Evolutionary conservation across 1,139 yeast species (phyloP).

Genomic region (Kodamaea ohmeri): DNA sequence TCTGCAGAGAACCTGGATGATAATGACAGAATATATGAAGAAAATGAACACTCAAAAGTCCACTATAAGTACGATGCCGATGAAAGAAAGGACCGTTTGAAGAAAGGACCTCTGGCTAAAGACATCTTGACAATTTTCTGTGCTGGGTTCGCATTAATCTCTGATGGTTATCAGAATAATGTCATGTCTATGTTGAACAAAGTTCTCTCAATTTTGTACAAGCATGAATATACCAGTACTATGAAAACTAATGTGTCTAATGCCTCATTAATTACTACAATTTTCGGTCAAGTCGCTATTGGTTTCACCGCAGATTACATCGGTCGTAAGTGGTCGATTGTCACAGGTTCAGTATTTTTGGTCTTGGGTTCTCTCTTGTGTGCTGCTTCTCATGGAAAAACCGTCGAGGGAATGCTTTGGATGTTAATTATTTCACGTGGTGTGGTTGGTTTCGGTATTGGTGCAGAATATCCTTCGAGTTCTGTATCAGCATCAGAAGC

Average conservation of each 20-base stretch:
- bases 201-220: constrained; percentile 46
- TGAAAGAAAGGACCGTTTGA: constrained; percentile 31
- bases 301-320: constrained; percentile 57
- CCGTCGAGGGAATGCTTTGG: constrained; percentile 64
- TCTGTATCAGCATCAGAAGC: constrained; percentile 71
- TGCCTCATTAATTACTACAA: constrained; percentile 56
- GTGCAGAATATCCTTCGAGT: constrained; percentile 75
- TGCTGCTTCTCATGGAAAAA: constrained; percentile 55
- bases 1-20: constrained; percentile 3
- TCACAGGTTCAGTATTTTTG: constrained; percentile 51
- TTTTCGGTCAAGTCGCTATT: constrained; percentile 54
- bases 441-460: constrained; percentile 70
- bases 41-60: constrained; percentile 2
- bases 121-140: constrained; percentile 46
- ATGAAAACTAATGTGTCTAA: constrained; percentile 59
- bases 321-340: constrained; percentile 59
- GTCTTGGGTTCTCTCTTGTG: constrained; percentile 56
- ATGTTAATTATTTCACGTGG: constrained; percentile 69
- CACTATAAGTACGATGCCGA: constrained; percentile 32
- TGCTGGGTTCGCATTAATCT: constrained; percentile 58
- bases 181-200: constrained; percentile 59
- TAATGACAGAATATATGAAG: neutral
- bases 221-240: constrained; percentile 38
- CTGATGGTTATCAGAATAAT: constrained; percentile 65
- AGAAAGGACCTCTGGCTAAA: constrained; percentile 25